Percentiles rank a stretch among this genome's conserved stretches.
These are phyloP conservation scores for Coemansia sp. DNA, from an alignment of 192 early-diverging fungal genomes.

Conservation along the genomic window DNA sequence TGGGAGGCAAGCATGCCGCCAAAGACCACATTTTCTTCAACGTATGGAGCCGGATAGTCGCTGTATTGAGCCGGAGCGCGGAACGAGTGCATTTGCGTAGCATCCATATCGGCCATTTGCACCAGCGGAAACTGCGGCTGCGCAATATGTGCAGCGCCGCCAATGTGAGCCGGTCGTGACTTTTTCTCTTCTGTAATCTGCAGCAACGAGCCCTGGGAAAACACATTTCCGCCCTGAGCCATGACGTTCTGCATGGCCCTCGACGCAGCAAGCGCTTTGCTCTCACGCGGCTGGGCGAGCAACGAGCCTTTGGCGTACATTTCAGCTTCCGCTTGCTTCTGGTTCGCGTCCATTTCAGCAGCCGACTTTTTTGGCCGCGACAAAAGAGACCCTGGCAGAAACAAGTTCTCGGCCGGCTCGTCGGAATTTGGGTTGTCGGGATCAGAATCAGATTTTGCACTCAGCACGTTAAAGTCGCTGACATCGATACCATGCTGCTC, in stretches of 20 bases:
- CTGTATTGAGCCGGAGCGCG: not conserved
- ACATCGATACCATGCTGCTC: conserved; percentile 40
- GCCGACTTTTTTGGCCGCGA: conserved; percentile 37
- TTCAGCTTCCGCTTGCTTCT: conserved; percentile 20
- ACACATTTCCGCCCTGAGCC: conserved; percentile 46
- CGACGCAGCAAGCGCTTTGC: conserved; percentile 50
- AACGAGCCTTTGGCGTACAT: conserved; percentile 49
- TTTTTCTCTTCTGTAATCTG: conserved; percentile 39
- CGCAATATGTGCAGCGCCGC: conserved; percentile 26
- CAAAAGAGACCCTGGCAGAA: conserved; percentile 45
- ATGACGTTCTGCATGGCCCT: conserved; percentile 47
- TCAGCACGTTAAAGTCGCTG: conserved; percentile 38
- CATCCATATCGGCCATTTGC: conserved; percentile 18
- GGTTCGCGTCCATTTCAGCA: conserved; percentile 16
- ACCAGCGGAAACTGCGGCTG: conserved; percentile 32
- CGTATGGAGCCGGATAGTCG: not conserved
- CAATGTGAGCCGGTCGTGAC: conserved; percentile 33
- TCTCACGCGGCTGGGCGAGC: conserved; percentile 46
- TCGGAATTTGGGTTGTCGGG: conserved; percentile 2
- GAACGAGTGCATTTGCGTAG: not conserved
- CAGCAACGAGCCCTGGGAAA: conserved; percentile 47
- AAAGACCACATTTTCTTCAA: conserved; percentile 3
- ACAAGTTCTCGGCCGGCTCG: conserved; percentile 20
- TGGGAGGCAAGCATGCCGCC: conserved; percentile 8
- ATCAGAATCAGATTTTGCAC: not conserved